Percentiles rank a stretch among this genome's conserved stretches.
These are phyloP conservation scores for Paramarasmius palmivorus DNA, from an alignment of 1,284 basidiomycete species.

Conservation along the genomic window DNA sequence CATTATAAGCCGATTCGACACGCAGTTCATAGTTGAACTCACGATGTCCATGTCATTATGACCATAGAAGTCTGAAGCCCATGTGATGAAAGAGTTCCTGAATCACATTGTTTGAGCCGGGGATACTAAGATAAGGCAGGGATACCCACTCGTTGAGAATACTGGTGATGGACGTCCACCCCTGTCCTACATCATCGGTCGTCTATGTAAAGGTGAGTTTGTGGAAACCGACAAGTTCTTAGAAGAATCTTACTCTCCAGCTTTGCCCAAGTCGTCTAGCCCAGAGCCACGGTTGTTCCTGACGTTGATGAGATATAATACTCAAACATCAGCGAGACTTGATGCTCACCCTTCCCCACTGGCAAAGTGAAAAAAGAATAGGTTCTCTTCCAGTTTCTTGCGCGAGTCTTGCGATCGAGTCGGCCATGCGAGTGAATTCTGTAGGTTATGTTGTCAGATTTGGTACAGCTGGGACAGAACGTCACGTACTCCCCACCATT, in stretches of 20 bases:
- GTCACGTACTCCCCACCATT: slow-evolving; percentile 47
- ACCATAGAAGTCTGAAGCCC: slow-evolving; percentile 60
- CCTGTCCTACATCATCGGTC: slow-evolving; percentile 25
- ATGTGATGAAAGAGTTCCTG: slow-evolving; percentile 50
- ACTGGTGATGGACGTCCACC: slow-evolving; percentile 38
- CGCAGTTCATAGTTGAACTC: not conserved
- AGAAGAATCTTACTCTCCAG: slow-evolving; percentile 39
- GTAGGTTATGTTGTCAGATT: not conserved
- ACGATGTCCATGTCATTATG: slow-evolving; percentile 19
- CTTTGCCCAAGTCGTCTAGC: slow-evolving; percentile 42
- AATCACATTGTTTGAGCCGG: not conserved
- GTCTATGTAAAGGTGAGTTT: slow-evolving; percentile 30
- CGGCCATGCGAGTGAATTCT: slow-evolving; percentile 51
- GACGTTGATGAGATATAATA: not conserved
- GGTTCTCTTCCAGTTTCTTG: slow-evolving; percentile 38
- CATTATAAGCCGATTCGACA: not conserved
- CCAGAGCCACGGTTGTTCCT: slow-evolving; percentile 31
- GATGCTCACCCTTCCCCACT: slow-evolving; percentile 49
- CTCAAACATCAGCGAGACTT: not conserved
- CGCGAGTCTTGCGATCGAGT: slow-evolving; percentile 43
- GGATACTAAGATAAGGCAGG: not conserved
- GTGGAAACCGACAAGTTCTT: not conserved
- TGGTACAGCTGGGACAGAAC: not conserved
- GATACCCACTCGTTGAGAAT: slow-evolving; percentile 43
- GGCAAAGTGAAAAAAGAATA: slow-evolving; percentile 49